Conservation (phyloP, 805 yeast species). For the Kazachstania africana region DNA sequence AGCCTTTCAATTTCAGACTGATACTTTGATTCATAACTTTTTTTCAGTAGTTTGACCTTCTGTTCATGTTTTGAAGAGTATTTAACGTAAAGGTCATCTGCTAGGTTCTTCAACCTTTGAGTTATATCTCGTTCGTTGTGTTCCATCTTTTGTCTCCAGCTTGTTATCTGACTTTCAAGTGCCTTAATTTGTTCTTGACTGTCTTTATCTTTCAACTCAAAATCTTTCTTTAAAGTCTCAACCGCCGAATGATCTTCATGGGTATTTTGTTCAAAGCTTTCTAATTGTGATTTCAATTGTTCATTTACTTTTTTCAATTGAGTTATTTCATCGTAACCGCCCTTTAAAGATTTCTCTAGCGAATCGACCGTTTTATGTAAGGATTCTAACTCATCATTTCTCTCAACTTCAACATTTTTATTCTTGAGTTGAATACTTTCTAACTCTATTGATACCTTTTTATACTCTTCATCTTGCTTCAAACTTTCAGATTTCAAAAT, state of each 20-base stretch:
- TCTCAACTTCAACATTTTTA: conserved; percentile 25
- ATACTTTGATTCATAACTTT: conserved; percentile 46
- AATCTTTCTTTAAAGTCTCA: conserved; percentile 8
- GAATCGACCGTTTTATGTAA: conserved; percentile 27
- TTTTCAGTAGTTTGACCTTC: conserved; percentile 51
- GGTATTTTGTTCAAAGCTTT: conserved; percentile 13
- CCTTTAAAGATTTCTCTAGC: conserved; percentile 22
- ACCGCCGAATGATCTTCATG: conserved; percentile 4
- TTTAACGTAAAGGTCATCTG: conserved; percentile 59
- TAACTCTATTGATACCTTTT: conserved; percentile 14
- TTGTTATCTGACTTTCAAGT: conserved; percentile 18
- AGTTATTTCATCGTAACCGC: conserved; percentile 19
- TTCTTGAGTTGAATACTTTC: conserved; percentile 20
- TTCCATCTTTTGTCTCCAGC: conserved; percentile 25
- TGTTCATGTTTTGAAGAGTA: conserved; percentile 69
- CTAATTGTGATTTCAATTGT: conserved; percentile 7
- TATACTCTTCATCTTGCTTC: conserved; percentile 8
- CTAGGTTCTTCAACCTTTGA: conserved; percentile 45
- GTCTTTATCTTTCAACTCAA: conserved; percentile 2
- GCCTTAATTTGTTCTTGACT: conserved; percentile 5
- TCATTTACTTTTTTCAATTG: conserved; percentile 20
- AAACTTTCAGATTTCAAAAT: conserved; percentile 16
- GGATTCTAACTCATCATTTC: conserved; percentile 27
- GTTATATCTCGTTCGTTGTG: conserved; percentile 39
- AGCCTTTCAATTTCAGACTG: conserved; percentile 32